Evolutionary conservation across 225 moss, liverwort and hornwort genomes (phyloP), one percentile per base, ranked within the genome.

Genomic region (Sphagnum contortum): DNA sequence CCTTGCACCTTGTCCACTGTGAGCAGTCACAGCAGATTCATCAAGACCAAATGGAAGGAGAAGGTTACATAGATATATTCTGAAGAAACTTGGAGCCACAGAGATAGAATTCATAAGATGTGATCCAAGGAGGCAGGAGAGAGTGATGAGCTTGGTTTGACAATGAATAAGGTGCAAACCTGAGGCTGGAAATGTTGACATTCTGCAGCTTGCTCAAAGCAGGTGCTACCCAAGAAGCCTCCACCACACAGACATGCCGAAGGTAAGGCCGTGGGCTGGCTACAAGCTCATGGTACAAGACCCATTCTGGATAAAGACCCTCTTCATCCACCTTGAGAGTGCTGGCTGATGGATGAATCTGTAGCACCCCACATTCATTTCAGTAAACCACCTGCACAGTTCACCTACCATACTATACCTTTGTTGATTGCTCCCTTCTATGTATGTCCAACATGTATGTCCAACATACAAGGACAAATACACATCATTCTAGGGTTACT

Each of bases 251-350:
- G 48, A 96, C 78, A 69, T 96, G 96, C 55, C 90, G 83, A 62
- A 96, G 81, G 63, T 75, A 96, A 1, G 96, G 87, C 53, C 90
- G 92, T 8, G 90, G 76, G 61, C 83, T 87, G 59, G 92, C 74
- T 69, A 96, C 81, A 63, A 96, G 81, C 68, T 96, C 96, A 66
- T 96, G 96, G 72, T 96, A 92, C n/a, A 96, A 83, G 59, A 96
- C 75, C 96, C 96, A 96, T 72, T 96, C 96, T 44, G 92, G 96
- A 8, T 87, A 77, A 59, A 96, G 71, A 60, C 96, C 96, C 69
- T 96, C 92, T 72, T 92, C 87, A 67, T 96, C 90, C 66, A 88
- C 83, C 72, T 82, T 71, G 54, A 96, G 88, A 50, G 77, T 70
- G 72, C 84, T 84, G 12, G 92, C 82, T 68, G 87, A 78, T 48